phyloP scores from a whole-genome alignment of 148 eudicot genomes.

The Arctostaphylos glauca region DNA sequence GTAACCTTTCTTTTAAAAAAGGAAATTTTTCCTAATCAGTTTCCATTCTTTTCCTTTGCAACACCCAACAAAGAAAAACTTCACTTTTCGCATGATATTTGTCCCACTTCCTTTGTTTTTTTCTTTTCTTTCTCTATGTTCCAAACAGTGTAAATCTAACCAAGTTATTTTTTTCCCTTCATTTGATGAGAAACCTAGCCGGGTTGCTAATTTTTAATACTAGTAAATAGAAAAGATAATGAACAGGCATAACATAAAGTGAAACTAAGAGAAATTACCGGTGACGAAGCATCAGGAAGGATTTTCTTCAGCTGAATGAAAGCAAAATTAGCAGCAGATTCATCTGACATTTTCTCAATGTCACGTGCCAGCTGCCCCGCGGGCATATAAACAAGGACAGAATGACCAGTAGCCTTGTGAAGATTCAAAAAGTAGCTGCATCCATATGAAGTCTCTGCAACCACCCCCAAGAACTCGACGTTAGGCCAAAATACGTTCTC shows the following conservation, averaged over 20 bases:
- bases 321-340: conserved; percentile 92
- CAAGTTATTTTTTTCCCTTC: not conserved
- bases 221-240: conserved; percentile 1
- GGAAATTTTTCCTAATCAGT: not conserved
- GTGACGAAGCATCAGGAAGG: conserved; percentile 80
- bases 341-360: conserved; percentile 92
- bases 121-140: too few relatives aligned
- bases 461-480: conserved; percentile 97
- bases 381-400: conserved; percentile 98
- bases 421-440: conserved; percentile 98
- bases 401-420: conserved; percentile 93
- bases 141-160: too few relatives aligned
- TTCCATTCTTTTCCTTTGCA: not conserved
- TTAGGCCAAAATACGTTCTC: conserved; percentile 96
- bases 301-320: conserved; percentile 73
- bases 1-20: not conserved
- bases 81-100: too few relatives aligned
- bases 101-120: too few relatives aligned
- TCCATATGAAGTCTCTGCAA: conserved; percentile 87
- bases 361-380: conserved; percentile 94
- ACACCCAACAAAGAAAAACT: not conserved
- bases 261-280: conserved; percentile 39
- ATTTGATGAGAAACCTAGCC: not conserved
- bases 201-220: not conserved
- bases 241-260: not conserved